Evolutionary conservation across 1,284 basidiomycete species (phyloP).

Genomic region (Sanguinoderma infundibulare): DNA sequence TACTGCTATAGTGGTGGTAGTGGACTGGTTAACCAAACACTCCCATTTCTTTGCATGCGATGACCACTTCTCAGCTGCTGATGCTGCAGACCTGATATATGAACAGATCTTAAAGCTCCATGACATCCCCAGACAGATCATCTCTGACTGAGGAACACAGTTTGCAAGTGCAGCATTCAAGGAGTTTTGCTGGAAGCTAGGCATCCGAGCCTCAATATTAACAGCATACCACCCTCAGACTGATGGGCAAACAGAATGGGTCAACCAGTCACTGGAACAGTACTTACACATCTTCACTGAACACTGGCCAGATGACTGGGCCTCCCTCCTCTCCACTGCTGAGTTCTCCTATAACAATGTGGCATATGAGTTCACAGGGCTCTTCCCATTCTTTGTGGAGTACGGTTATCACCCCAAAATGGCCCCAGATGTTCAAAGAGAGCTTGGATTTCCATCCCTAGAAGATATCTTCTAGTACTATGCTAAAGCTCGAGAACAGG

Average conservation of each 20-base stretch:
- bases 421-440: background rate
- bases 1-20: background rate
- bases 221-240: slow-evolving; percentile 37
- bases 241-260: slow-evolving; percentile 36
- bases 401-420: background rate
- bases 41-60: background rate
- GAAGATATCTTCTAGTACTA: background rate
- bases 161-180: slow-evolving; percentile 32
- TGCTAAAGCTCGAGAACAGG: background rate
- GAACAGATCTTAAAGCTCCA: slow-evolving; percentile 17
- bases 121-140: slow-evolving; percentile 35
- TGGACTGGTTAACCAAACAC: background rate
- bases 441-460: background rate
- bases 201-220: slow-evolving; percentile 12
- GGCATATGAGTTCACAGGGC: background rate
- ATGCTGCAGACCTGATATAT: background rate
- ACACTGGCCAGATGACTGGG: slow-evolving; percentile 8
- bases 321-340: background rate
- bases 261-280: slow-evolving; percentile 35
- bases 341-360: slow-evolving; percentile 1
- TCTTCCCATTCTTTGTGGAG: background rate
- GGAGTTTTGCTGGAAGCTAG: slow-evolving; percentile 13
- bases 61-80: background rate
- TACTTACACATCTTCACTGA: slow-evolving; percentile 24
- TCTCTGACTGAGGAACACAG: slow-evolving; percentile 40